Conservation (phyloP, 108 stramenopile species). For the Cyclotella cryptica region DNA sequence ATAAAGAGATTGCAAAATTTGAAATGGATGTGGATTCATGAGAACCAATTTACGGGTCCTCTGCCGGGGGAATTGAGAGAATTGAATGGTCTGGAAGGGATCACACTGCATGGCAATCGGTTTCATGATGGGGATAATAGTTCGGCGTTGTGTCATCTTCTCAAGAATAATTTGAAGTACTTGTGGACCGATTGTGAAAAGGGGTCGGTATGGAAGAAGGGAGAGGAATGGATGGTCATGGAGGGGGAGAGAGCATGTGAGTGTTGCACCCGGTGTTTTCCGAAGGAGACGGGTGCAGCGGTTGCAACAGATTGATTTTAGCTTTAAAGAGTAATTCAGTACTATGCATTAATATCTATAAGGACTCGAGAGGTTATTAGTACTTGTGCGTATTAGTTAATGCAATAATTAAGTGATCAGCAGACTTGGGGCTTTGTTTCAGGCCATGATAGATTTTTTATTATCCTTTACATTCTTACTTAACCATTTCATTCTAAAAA, state of each 20-base stretch:
- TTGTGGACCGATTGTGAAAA: constrained; percentile 52
- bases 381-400: too few species aligned
- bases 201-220: constrained; percentile 16
- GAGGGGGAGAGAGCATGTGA: constrained; percentile 36
- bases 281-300: background rate
- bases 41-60: constrained; percentile 41
- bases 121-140: constrained; percentile 7
- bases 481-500: too few species aligned
- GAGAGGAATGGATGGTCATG: constrained; percentile 5
- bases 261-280: constrained; percentile 51
- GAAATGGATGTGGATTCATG: constrained; percentile 56
- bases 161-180: constrained; percentile 29
- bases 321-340: background rate
- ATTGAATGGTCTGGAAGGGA: constrained; percentile 38
- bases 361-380: background rate
- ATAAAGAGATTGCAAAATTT: constrained; percentile 28
- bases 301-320: constrained; percentile 1
- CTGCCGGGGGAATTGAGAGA: constrained; percentile 25
- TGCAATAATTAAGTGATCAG: too few species aligned
- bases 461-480: too few species aligned
- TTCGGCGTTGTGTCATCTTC: constrained; percentile 19
- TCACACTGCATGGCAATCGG: constrained; percentile 47
- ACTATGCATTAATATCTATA: background rate
- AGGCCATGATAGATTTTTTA: too few species aligned
- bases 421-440: too few species aligned